Evolutionary conservation across 306 rosid species (phyloP).

Genomic region (Begonia fuchsioides): DNA sequence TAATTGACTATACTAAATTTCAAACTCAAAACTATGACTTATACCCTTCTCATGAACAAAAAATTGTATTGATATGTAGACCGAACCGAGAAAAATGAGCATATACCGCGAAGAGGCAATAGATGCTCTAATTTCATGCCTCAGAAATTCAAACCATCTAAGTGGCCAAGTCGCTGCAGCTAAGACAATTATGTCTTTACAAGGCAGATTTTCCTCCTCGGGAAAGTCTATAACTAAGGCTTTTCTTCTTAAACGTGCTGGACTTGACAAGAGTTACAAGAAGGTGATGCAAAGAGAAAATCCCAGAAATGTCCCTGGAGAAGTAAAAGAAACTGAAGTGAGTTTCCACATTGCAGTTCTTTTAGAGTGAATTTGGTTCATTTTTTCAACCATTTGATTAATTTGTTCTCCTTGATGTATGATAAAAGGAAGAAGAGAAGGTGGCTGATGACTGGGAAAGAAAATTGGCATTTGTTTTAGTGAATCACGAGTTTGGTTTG

Average conservation of each 20-base stretch:
- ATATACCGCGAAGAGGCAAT: conserved; percentile 91
- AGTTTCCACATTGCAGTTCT: conserved; percentile 6
- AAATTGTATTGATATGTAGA: conserved; percentile 34
- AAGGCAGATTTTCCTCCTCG: conserved; percentile 53
- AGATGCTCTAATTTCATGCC: conserved; percentile 72
- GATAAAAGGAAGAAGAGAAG: conserved; percentile 57
- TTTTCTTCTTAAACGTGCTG: conserved; percentile 70
- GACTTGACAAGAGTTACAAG: conserved; percentile 32
- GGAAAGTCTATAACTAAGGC: conserved; percentile 58
- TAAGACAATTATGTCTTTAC: conserved; percentile 60
- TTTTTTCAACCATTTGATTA: conserved; percentile 2
- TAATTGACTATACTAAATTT: conserved; percentile 2
- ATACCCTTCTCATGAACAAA: background rate
- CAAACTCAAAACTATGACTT: background rate
- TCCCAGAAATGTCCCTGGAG: conserved; percentile 23
- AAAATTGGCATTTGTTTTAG: conserved; percentile 61
- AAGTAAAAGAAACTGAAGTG: conserved; percentile 34
- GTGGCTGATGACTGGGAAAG: conserved; percentile 81
- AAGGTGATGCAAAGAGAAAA: conserved; percentile 31
- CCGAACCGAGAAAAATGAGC: conserved; percentile 86
- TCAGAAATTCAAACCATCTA: conserved; percentile 50
- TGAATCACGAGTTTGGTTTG: conserved; percentile 76
- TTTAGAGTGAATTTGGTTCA: too few species aligned
- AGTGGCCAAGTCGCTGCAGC: conserved; percentile 60
- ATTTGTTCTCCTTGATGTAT: conserved; percentile 7